Evolutionary conservation across 176 grass and related monocot genomes (phyloP).

Genomic region (Carex pumila): DNA sequence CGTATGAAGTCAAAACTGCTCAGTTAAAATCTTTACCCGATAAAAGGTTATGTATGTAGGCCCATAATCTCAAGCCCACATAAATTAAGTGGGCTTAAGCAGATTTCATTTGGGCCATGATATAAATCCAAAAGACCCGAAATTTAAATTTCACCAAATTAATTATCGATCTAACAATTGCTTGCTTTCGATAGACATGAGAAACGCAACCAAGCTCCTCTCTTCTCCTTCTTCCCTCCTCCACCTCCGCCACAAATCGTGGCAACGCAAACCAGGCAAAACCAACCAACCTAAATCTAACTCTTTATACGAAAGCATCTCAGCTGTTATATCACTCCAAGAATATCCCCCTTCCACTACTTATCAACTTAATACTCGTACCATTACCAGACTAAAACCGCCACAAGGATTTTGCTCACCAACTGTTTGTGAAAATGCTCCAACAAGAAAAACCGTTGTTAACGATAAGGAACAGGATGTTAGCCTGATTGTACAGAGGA

Average conservation of each 20-base stretch:
- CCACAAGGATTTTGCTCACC: neutral
- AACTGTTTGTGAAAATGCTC: conserved; percentile 28
- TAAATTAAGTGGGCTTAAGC: too few relatives aligned
- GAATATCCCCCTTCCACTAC: neutral
- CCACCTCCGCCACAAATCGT: conserved; percentile 11
- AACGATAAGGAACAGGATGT: conserved; percentile 5
- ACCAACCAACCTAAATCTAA: neutral
- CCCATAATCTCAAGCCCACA: too few relatives aligned
- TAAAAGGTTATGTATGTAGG: too few relatives aligned
- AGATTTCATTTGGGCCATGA: too few relatives aligned
- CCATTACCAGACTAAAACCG: neutral
- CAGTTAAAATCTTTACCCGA: too few relatives aligned
- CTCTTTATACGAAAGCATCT: conserved; percentile 25
- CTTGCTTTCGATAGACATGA: conserved; percentile 4
- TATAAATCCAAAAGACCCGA: too few relatives aligned
- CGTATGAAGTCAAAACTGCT: too few relatives aligned
- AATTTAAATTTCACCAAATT: too few relatives aligned
- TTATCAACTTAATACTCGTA: neutral
- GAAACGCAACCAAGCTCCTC: conserved; percentile 12
- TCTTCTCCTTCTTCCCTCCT: neutral
- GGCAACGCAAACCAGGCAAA: conserved; percentile 10
- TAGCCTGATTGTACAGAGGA: conserved; percentile 32
- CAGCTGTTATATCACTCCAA: neutral
- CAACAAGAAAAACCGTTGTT: neutral
- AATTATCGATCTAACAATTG: neutral